Evolutionary conservation across 768 basidiomycete species (phyloP), one percentile per base, ranked within the genome.

Genomic region (Amanita inopinata): DNA sequence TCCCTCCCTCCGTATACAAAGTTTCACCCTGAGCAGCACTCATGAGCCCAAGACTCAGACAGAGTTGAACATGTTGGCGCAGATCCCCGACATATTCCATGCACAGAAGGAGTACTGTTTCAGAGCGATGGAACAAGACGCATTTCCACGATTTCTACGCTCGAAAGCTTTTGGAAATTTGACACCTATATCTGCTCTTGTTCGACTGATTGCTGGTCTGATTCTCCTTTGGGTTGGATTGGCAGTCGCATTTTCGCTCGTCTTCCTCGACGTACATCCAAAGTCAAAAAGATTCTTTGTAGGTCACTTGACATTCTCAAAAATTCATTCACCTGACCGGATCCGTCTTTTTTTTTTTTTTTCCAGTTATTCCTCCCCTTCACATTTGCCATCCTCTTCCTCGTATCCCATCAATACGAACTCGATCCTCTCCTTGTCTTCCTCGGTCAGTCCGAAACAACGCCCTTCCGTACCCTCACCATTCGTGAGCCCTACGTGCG

Each of bases 141-240:
- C 88, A 12, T 91, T 88, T 66, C 89, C 88, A 32, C 76, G 94
- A 4, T 98, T 99, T 73, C 69, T 99, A 36, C 75, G 96, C 46
- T 82, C 89, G 2, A 99, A 98, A 65, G 93, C 93, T n/a, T 98
- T 97, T 56, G 90, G 91, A 20, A 99, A 98, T 61, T 66, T 99
- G 40, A 97, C 96, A 2, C 91, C 93, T 12, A 72, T 96, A 51
- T 86, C 86, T 15, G 80, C 88, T 0, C 74, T 96, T 40, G 81
- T 92, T 12, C 73, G 94, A 45, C 78, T 99, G 45, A 76, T 92
- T 43, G 63, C 77, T 2, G 96, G 96, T 0, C 65, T 99, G 27
- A 65, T 97, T 49, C 70, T 79, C 32, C 76, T 98, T 9, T 98
- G 96, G 94, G 81, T 90, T n/a, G 93, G 81, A n/a, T 76, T 98